Evolutionary conservation across 1,284 basidiomycete species (phyloP).

Genomic region (Malassezia vespertilionis): DNA sequence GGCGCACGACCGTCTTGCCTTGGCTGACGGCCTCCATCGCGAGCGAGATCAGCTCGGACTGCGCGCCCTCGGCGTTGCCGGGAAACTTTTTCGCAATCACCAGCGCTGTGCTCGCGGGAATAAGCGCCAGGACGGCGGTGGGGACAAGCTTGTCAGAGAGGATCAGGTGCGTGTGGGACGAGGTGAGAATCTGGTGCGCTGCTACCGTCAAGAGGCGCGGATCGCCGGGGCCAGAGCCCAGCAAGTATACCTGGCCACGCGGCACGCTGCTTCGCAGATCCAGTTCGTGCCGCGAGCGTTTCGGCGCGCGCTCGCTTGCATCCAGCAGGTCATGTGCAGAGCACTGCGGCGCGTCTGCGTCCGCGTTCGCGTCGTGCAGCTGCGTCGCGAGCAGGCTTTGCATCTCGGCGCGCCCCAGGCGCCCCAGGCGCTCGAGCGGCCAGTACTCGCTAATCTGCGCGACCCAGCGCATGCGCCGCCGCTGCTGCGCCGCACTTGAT

Average conservation of each 20-base stretch:
- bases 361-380: conserved; percentile 11
- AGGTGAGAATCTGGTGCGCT: conserved; percentile 67
- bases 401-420: conserved; percentile 63
- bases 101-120: conserved; percentile 58
- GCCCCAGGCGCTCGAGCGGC: conserved; percentile 67
- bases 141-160: conserved; percentile 97
- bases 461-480: conserved; percentile 48
- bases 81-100: conserved; percentile 90
- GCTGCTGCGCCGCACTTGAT: conserved; percentile 25
- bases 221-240: conserved; percentile 89
- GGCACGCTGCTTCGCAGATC: not conserved
- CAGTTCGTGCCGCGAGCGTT: conserved; percentile 10
- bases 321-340: not conserved
- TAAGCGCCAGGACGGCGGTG: conserved; percentile 70
- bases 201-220: conserved; percentile 80
- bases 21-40: conserved; percentile 68
- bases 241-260: conserved; percentile 54
- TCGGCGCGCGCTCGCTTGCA: conserved; percentile 1
- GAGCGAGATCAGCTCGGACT: conserved; percentile 81
- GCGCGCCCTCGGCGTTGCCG: conserved; percentile 87
- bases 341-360: not conserved
- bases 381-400: conserved; percentile 45
- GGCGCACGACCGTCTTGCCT: conserved; percentile 75
- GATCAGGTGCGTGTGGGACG: conserved; percentile 63
- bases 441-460: conserved; percentile 61